Evolutionary conservation across 306 rosid species (phyloP), one percentile per base, ranked within the genome.

Genomic region (Prunus mira): DNA sequence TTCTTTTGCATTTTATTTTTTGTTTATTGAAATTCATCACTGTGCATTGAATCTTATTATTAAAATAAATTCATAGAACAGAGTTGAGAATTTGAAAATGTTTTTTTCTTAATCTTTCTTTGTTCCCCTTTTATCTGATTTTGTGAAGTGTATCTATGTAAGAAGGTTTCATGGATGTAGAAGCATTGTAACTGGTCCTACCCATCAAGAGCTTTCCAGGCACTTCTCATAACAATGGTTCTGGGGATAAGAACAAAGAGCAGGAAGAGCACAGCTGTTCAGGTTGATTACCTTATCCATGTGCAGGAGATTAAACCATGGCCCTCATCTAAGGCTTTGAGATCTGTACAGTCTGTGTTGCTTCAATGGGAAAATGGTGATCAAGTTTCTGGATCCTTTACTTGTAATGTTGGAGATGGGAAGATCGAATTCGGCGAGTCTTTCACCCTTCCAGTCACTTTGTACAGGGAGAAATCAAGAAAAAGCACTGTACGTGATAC

Each of bases 331-430:
- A 82, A 84, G 79, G 83, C 93, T 62, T 64, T 73, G 76, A 87
- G 54, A 77, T 85, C 90, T 32, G 76, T 67, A 80, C 88, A 82
- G 64, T 84, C 91, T 30, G 87, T 93, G 54, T 41, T 85, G 11
- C 86, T 93, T 78, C 91, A 86, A 65, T 93, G 98, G 96, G 91
- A 81, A 72, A 88, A 87, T 78, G 98, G 91, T 46, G 93, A 83
- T 72, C 74, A 81, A 10, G 83, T 43, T 62, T 83, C 84, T 22
- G 93, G 95, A 56, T 87, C 89, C 25, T 52, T 82, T 24, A 54
- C 69, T 41, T 69, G 85, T 17, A 70, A 65, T 47, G 74, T 83
- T n/a, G 81, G 82, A 56, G 78, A 76, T 62, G 93, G 86, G 52
- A 79, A 68, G 74, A 82, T 89, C 14, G 86, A 83, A 75, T 78